Evolutionary conservation across 306 rosid genomes (phyloP).

Genomic region (Prinsepia uniflora): DNA sequence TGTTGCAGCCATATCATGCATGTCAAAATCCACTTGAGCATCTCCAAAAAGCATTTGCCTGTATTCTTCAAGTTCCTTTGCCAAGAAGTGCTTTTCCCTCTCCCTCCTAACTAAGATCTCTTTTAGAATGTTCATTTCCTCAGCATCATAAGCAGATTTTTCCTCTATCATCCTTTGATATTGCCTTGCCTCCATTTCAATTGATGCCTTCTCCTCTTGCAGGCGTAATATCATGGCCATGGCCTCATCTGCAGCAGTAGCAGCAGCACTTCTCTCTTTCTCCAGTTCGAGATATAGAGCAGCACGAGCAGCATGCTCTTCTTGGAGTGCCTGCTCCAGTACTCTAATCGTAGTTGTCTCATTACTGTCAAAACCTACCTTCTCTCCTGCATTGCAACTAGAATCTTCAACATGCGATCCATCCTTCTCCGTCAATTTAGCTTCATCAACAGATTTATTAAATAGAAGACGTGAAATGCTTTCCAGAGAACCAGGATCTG

Average conservation of each 20-base stretch:
- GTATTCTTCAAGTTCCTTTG: conserved; percentile 39
- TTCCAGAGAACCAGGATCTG: conserved; percentile 10
- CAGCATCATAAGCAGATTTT: conserved; percentile 44
- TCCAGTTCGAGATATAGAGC: conserved; percentile 46
- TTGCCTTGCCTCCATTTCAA: conserved; percentile 55
- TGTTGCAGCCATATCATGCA: conserved; percentile 23
- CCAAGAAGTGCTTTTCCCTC: conserved; percentile 49
- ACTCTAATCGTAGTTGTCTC: conserved; percentile 28
- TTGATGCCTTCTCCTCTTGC: conserved; percentile 50
- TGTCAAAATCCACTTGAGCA: conserved; percentile 29
- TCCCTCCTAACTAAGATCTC: conserved; percentile 52
- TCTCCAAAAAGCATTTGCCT: conserved; percentile 31
- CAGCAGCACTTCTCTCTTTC: conserved; percentile 55
- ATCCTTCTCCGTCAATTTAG: conserved; percentile 12
- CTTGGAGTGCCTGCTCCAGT: conserved; percentile 45
- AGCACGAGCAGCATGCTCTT: conserved; percentile 36
- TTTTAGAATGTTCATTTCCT: conserved; percentile 56
- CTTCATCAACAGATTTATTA: conserved; percentile 21
- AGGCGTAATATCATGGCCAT: conserved; percentile 59
- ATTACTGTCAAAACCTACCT: conserved; percentile 21
- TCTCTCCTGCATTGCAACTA: conserved; percentile 14
- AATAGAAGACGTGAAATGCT: conserved; percentile 14
- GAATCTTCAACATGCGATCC: conserved; percentile 21
- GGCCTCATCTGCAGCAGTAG: conserved; percentile 52
- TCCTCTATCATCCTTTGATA: conserved; percentile 51